Conservation (phyloP, 768 basidiomycete genomes). For the Mycena kentingensis region DNA sequence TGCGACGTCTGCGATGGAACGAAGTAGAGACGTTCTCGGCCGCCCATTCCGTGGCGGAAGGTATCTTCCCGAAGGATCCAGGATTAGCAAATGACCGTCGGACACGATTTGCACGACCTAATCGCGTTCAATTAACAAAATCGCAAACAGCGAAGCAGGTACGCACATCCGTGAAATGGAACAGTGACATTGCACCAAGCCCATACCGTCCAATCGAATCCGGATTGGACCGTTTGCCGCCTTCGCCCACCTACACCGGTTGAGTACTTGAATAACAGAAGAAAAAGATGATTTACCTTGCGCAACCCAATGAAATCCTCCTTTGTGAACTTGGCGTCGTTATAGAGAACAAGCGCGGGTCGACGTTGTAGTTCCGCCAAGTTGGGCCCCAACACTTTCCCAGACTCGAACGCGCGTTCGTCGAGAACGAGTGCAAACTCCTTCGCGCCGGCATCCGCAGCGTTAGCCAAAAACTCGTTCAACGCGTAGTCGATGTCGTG, state of each 20-base stretch:
- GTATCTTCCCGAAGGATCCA: conserved; percentile 30
- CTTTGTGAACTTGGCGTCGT: conserved; percentile 27
- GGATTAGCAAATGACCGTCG: conserved; percentile 22
- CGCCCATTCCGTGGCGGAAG: conserved; percentile 19
- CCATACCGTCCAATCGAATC: conserved; percentile 35
- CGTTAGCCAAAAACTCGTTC: conserved; percentile 35
- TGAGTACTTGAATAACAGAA: no score
- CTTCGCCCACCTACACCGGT: conserved; percentile 32
- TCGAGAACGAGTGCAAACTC: conserved; percentile 24
- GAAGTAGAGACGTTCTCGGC: conserved; percentile 14
- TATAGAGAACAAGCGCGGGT: conserved; percentile 31
- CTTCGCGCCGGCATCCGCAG: conserved; percentile 29
- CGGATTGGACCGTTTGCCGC: conserved; percentile 26
- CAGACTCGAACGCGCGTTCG: conserved; percentile 12
- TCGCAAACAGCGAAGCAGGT: no score
- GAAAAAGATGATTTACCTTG: no score
- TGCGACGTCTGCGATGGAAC: conserved; percentile 6
- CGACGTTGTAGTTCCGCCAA: conserved; percentile 11
- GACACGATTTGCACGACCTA: conserved; percentile 33
- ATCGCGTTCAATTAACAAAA: no score
- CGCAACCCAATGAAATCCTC: conserved; percentile 32
- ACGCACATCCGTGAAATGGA: conserved; percentile 33
- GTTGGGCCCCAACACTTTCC: conserved; percentile 14
- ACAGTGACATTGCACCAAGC: conserved; percentile 31
- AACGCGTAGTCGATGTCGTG: conserved; percentile 27